Base-by-base conservation (phyloP, 257 asterid genomes). In the Solanum neorickii region DNA sequence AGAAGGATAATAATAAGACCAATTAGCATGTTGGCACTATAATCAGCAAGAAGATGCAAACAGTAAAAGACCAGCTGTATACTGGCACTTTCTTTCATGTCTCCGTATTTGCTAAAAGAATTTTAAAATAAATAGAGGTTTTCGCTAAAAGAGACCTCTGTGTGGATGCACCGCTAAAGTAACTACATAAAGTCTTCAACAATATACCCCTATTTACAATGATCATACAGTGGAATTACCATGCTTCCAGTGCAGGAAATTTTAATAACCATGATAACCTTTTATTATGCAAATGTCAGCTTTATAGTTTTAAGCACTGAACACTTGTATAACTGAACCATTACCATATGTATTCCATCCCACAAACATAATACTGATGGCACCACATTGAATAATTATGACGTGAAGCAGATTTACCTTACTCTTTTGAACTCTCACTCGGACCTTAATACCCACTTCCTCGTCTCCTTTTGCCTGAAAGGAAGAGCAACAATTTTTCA, bases 371-470 rank as follows among this genome's bases (percentile, higher is more conserved):
- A n/a, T 25, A 89, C 84, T 18, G 29, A 44, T 73, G 86, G 25
- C 41, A 68, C 82, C 46, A 83, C 87, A 27, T 52, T 42, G 49
- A 59, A 49, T 74, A 41, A 35, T 46, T 42, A 83, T 31, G 47
- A 83, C 14, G 4, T 29, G 66, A 39, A 80, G 59, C 46, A 42
- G 15, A 46, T 83, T 88, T 89, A 93, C 98, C 99, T 97, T 97
- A 87, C 99, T 97, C 94, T 97, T 97, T 83, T 97, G 99, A 94
- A 97, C 98, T 93, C 99, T 92, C 86, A 97, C 99, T 21, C 99
- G 99, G 87, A 95, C 99, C 91, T 94, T 97, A 86, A 97, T 90
- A 66, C 99, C 99, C 83, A 97, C 83, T 73, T 96, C 99, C 89
- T 96, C 99, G 87, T 97, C 99, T 92, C 99, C 98, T 91, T 95